phyloP scores from a whole-genome alignment of 805 yeast species.

The Hanseniaspora lachancei region DNA sequence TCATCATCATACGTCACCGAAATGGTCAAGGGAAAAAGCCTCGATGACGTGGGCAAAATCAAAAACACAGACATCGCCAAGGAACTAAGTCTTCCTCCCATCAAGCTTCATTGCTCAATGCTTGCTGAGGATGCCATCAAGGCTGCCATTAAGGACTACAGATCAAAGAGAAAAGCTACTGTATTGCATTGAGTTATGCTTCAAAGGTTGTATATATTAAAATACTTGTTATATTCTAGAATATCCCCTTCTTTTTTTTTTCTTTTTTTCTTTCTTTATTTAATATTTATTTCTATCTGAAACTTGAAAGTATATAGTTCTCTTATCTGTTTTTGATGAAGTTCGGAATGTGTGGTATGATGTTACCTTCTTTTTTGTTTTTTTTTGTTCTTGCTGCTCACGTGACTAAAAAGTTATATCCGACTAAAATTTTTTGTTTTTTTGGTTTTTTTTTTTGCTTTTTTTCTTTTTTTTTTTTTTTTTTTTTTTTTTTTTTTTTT shows the following conservation, averaged over 20 bases:
- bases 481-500: not conserved
- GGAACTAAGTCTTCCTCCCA: conserved; percentile 91
- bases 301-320: too few relatives aligned
- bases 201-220: not conserved
- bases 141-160: conserved; percentile 91
- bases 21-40: conserved; percentile 82
- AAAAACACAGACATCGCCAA: conserved; percentile 91
- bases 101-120: conserved; percentile 95
- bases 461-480: not conserved
- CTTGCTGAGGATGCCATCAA: conserved; percentile 97
- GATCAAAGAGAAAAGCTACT: conserved; percentile 49
- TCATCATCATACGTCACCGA: conserved; percentile 91
- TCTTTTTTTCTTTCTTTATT: too few relatives aligned
- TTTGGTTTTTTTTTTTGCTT: not conserved
- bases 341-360: too few relatives aligned
- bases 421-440: not conserved
- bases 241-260: not conserved
- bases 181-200: not conserved
- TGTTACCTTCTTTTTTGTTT: too few relatives aligned
- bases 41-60: conserved; percentile 85
- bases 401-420: too few relatives aligned
- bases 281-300: too few relatives aligned
- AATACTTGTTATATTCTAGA: not conserved
- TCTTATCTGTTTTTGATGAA: too few relatives aligned
- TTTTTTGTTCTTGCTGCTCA: too few relatives aligned